These are phyloP conservation scores for Phylloporus sp. DNA, from an alignment of 768 basidiomycete genomes.

Conservation along the genomic window DNA sequence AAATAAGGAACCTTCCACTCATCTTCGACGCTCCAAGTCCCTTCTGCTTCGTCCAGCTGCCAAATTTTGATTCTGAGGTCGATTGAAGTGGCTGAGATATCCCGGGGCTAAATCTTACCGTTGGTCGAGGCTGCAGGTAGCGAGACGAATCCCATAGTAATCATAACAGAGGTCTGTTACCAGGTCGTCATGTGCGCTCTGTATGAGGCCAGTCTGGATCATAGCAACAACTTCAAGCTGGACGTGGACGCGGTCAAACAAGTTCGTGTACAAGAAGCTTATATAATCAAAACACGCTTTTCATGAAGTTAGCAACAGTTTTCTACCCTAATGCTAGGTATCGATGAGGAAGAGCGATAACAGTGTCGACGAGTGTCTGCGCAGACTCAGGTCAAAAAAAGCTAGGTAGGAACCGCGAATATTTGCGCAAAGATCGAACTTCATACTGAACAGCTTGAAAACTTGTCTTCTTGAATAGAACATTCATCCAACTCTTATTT, in stretches of 20 bases:
- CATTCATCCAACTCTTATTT: no score
- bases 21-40: constrained; percentile 74
- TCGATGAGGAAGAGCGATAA: no score
- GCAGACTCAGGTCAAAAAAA: no score
- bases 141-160: constrained; percentile 81
- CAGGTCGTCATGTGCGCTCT: constrained; percentile 74
- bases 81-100: constrained; percentile 10
- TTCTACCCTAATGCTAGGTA: no score
- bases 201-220: constrained; percentile 79
- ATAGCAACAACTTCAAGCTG: constrained; percentile 32
- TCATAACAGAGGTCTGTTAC: constrained; percentile 87
- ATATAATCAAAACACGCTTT: neutral
- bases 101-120: constrained; percentile 41
- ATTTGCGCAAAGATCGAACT: no score
- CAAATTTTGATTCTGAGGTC: constrained; percentile 72
- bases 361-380: no score
- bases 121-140: constrained; percentile 81
- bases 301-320: no score
- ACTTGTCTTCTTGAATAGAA: no score
- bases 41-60: constrained; percentile 67
- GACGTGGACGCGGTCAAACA: no score
- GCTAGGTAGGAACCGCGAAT: no score
- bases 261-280: no score
- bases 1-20: constrained; percentile 81
- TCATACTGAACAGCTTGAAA: no score